These are phyloP conservation scores for Pontederia crassipes DNA, from an alignment of 176 grass and related monocot genomes.

Conservation along the genomic window DNA sequence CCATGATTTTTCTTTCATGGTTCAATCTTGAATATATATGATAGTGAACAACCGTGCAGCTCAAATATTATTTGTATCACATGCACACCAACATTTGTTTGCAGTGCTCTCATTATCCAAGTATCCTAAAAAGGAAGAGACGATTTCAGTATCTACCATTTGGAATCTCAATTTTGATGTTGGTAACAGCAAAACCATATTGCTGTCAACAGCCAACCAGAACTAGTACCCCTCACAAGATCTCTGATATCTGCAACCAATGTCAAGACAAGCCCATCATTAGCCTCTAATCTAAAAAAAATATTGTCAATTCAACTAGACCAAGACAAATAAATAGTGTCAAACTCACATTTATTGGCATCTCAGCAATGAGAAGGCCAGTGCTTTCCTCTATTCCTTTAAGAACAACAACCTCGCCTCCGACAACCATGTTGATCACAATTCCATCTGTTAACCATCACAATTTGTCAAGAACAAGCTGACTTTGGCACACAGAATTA, in stretches of 20 bases:
- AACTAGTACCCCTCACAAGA: slow-evolving; percentile 36
- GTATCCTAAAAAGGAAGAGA: no score
- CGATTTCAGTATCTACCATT: no score
- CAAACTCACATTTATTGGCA: slow-evolving; percentile 86
- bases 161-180: no score
- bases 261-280: slow-evolving; percentile 11
- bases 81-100: no score
- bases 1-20: no score
- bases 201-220: neutral
- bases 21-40: no score
- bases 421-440: slow-evolving; percentile 94
- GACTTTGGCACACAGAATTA: neutral
- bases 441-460: slow-evolving; percentile 56
- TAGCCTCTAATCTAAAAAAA: neutral
- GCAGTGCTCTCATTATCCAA: no score
- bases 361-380: slow-evolving; percentile 71
- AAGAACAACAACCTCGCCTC: slow-evolving; percentile 67
- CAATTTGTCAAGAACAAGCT: neutral
- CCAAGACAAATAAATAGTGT: neutral
- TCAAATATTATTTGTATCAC: no score
- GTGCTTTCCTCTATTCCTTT: slow-evolving; percentile 73
- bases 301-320: no score
- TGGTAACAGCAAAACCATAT: neutral
- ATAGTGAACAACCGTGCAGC: no score
- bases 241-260: slow-evolving; percentile 66